Base-by-base conservation (phyloP, 306 rosid species). In the Rubus parviflorus region DNA sequence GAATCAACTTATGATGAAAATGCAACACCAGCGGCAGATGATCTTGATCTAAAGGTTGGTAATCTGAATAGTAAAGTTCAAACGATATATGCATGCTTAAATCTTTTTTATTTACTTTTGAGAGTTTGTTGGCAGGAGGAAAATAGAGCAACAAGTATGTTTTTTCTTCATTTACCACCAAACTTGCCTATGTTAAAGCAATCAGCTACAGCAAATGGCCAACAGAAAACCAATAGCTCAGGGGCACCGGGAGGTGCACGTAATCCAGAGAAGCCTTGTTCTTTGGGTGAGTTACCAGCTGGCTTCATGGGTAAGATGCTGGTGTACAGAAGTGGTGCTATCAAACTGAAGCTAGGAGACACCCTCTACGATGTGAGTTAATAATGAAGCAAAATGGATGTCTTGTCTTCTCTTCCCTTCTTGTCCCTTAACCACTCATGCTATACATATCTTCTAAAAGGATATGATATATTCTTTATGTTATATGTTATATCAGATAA, bases 241-340 rank as follows among this genome's bases (percentile, higher is more conserved):
- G 69, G 74, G 61, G 76, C 73, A 69, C 72, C 75, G 7, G 56
- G 67, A 41, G 86, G 75, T 16, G 60, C 80, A 6, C 63, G 7
- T 71, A 45, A 79, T 25, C 70, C 1, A n/a, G 81, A 58, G 64
- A 86, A 72, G 77, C 73, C 84, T 8, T 77, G 80, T 77, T 72
- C 83, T 68, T 70, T 87, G 85, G 58, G 79, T 8, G 91, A 87
- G 37, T 57, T 90, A 79, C 91, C 97, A 74, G 72, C 88, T 17
- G 97, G 97, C 72, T 84, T 79, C 74, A 84, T 94, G 81, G 98
- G 98, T 48, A 92, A 94, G 89, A 86, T 92, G 93, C 82, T 90
- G 9, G 90, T 92, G 53, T 92, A 90, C 84, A 85, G 17, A 85
- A 92, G 97, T 67, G 97, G 97, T 78, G 88, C 84, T 51, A 63